Evolutionary conservation across 805 yeast genomes (phyloP).

Genomic region (Myxozyma neotropica): DNA sequence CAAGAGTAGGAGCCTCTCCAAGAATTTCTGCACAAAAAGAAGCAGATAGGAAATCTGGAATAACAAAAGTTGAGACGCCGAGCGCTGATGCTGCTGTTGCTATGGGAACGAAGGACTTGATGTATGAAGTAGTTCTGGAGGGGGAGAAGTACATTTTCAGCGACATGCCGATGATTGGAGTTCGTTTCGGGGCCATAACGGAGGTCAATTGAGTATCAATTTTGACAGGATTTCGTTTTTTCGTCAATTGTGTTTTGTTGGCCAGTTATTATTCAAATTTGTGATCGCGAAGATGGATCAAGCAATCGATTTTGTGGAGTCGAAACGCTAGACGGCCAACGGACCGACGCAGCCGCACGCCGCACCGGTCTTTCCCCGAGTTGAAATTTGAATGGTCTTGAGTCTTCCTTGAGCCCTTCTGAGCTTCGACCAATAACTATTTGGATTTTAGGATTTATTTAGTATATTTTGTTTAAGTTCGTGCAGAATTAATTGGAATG

Average conservation of each 20-base stretch:
- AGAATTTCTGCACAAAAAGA: conserved; percentile 3
- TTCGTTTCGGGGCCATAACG: conserved; percentile 16
- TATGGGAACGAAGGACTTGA: conserved; percentile 24
- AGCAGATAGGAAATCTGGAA: conserved; percentile 38
- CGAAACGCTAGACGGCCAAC: no score
- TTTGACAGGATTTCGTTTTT: not conserved
- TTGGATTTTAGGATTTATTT: no score
- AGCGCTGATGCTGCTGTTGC: conserved; percentile 7
- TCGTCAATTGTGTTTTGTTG: not conserved
- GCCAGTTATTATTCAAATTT: no score
- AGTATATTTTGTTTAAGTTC: no score
- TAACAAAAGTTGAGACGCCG: conserved; percentile 35
- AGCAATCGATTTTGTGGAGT: no score
- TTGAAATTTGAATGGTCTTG: no score
- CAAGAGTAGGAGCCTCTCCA: not conserved
- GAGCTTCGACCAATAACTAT: no score
- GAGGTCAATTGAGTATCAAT: not conserved
- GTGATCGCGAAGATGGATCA: no score
- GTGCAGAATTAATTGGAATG: no score
- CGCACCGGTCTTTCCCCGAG: not conserved
- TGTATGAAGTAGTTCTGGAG: conserved; percentile 27
- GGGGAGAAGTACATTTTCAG: conserved; percentile 39
- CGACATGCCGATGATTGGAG: conserved; percentile 37
- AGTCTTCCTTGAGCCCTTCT: no score
- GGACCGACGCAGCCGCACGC: not conserved